These are phyloP conservation scores for Daldinia concentrica DNA, from an alignment of 495 filamentous ascomycete species.

Conservation along the genomic window DNA sequence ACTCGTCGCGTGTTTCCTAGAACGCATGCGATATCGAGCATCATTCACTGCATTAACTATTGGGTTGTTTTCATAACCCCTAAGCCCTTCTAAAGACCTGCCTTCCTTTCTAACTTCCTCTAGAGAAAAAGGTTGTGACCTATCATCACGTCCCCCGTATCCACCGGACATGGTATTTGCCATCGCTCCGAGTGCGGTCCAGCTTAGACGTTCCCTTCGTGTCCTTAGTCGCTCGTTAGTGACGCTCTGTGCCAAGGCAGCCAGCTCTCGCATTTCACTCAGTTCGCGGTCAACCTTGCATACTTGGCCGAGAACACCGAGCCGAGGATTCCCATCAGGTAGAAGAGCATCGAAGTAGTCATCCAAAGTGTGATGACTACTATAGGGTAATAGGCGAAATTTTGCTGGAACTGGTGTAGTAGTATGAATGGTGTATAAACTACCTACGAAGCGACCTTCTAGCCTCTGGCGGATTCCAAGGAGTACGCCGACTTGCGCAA, in stretches of 20 bases:
- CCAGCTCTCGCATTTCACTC: constrained; percentile 54
- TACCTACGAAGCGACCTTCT: constrained; percentile 48
- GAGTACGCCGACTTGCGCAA: constrained; percentile 51
- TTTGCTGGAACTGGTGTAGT: not conserved
- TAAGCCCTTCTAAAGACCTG: constrained; percentile 25
- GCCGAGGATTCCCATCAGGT: constrained; percentile 42
- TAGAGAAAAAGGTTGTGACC: constrained; percentile 16
- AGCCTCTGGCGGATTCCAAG: constrained; percentile 47
- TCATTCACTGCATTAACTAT: constrained; percentile 12
- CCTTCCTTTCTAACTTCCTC: constrained; percentile 24
- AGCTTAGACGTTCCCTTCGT: constrained; percentile 44
- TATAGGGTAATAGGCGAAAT: constrained; percentile 13
- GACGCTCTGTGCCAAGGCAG: constrained; percentile 47
- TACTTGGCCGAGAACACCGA: constrained; percentile 35
- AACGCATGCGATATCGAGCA: not conserved
- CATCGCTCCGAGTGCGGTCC: constrained; percentile 47
- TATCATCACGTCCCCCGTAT: constrained; percentile 2
- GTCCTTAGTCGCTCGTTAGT: constrained; percentile 34
- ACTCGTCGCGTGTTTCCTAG: not conserved
- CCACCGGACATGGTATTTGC: constrained; percentile 13
- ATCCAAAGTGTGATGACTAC: constrained; percentile 18
- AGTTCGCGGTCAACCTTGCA: constrained; percentile 48
- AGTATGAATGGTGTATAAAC: constrained; percentile 49
- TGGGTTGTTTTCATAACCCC: constrained; percentile 26
- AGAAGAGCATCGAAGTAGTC: constrained; percentile 46